A percentile compares a stretch with the other conserved stretches of the same genome.
Conservation (phyloP, 1,139 yeast species). For the Candida glucosophila region DNA sequence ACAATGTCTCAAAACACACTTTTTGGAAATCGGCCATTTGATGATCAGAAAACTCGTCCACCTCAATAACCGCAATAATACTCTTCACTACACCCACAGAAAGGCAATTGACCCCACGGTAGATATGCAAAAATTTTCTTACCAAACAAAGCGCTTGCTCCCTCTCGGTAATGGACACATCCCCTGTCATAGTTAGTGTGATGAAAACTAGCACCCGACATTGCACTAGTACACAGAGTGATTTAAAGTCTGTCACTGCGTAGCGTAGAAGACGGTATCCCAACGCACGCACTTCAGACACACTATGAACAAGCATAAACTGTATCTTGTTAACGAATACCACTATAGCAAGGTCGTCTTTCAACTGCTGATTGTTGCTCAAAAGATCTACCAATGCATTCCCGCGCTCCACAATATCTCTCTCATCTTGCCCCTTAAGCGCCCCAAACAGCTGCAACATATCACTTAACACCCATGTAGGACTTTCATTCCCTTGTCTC, state of each 20-base stretch:
- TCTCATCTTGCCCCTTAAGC: slow-evolving; percentile 29
- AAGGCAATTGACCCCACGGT: slow-evolving; percentile 47
- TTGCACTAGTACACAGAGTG: slow-evolving; percentile 38
- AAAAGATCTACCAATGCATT: slow-evolving; percentile 56
- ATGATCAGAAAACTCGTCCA: slow-evolving; percentile 20
- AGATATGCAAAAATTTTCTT: slow-evolving; percentile 51
- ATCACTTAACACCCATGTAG: slow-evolving; percentile 32
- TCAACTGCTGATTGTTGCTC: slow-evolving; percentile 51
- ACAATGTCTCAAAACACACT: slow-evolving; percentile 57
- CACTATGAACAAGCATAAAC: slow-evolving; percentile 47
- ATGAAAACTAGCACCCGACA: slow-evolving; percentile 54
- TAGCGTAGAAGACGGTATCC: slow-evolving; percentile 71
- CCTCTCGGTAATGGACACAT: slow-evolving; percentile 50
- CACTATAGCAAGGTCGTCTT: slow-evolving; percentile 56
- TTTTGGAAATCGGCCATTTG: slow-evolving; percentile 40
- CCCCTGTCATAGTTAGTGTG: slow-evolving; percentile 55
- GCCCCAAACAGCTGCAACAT: slow-evolving; percentile 19
- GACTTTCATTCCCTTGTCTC: slow-evolving; percentile 12
- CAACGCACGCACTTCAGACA: slow-evolving; percentile 61
- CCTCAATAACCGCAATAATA: slow-evolving; percentile 63
- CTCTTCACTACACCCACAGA: slow-evolving; percentile 66
- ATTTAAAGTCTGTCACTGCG: slow-evolving; percentile 45
- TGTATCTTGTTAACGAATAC: slow-evolving; percentile 56
- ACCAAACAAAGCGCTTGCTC: slow-evolving; percentile 72
- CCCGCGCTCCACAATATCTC: slow-evolving; percentile 43